Evolutionary conservation across 2,329 filamentous ascomycete species (phyloP).

Genomic region (Fusarium sp.): DNA sequence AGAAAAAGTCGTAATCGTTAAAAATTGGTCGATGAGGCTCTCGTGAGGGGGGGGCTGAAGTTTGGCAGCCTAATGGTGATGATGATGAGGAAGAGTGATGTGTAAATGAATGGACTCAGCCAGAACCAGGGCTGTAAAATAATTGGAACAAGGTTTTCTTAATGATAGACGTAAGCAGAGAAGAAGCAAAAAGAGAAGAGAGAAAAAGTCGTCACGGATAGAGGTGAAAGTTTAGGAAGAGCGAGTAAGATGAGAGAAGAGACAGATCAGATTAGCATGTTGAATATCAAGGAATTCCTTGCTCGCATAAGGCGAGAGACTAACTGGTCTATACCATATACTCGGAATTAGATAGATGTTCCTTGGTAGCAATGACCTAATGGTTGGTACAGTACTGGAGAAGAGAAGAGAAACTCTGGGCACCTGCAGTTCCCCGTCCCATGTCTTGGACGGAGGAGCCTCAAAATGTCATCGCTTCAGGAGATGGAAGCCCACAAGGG

Average conservation of each 20-base stretch:
- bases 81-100: slow-evolving; percentile 4
- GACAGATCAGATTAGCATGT: slow-evolving; percentile 24
- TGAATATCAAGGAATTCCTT: slow-evolving; percentile 38
- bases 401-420: slow-evolving; percentile 5
- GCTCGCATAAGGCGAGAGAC: slow-evolving; percentile 27
- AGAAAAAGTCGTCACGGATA: slow-evolving; percentile 6
- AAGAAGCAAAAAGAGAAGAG: slow-evolving; percentile 22
- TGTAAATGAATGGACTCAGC: slow-evolving; percentile 38
- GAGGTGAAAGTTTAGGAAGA: not conserved
- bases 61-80: slow-evolving; percentile 7
- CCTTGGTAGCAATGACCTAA: slow-evolving; percentile 19
- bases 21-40: not conserved
- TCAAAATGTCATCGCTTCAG: slow-evolving; percentile 32
- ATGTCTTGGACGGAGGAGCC: slow-evolving; percentile 36
- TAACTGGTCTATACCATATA: not conserved
- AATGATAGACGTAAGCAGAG: slow-evolving; percentile 32
- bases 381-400: not conserved
- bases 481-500: slow-evolving; percentile 26
- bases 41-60: slow-evolving; percentile 4
- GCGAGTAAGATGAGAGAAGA: not conserved
- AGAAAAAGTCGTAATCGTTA: not conserved
- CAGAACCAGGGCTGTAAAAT: slow-evolving; percentile 34
- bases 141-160: slow-evolving; percentile 5
- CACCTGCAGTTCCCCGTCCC: slow-evolving; percentile 31
- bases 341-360: not conserved